A percentile compares a stretch with the other conserved stretches of the same genome.
phyloP scores from a whole-genome alignment of 129 eudicot genomes.

The Helianthus annuus region HanXRQr2.0-SUNRISE NC_035444.2:6441061-6441560 shows the following conservation, averaged over 20 bases:
- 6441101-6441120: slow-evolving; percentile 1
- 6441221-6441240: slow-evolving; percentile 25
- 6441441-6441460: too few species aligned
- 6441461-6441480: too few species aligned
- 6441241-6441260: slow-evolving; percentile 10
- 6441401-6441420: not conserved
- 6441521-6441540: too few species aligned
- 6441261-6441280: not conserved
- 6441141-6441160: not conserved
- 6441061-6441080: too few species aligned
- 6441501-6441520: too few species aligned
- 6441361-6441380: slow-evolving; percentile 2
- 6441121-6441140: slow-evolving; percentile 21
- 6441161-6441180: not conserved
- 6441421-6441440: not conserved
- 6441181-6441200: slow-evolving; percentile 26
- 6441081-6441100: not conserved
- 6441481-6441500: too few species aligned
- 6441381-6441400: too few species aligned
- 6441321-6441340: not conserved
- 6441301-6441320: slow-evolving; percentile 18
- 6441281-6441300: slow-evolving; percentile 24
- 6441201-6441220: slow-evolving; percentile 16
- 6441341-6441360: slow-evolving; percentile 7
- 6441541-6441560: too few species aligned